phyloP scores from a whole-genome alignment of 2,329 filamentous ascomycete species.

The Aspergillus carbonarius region DNA sequence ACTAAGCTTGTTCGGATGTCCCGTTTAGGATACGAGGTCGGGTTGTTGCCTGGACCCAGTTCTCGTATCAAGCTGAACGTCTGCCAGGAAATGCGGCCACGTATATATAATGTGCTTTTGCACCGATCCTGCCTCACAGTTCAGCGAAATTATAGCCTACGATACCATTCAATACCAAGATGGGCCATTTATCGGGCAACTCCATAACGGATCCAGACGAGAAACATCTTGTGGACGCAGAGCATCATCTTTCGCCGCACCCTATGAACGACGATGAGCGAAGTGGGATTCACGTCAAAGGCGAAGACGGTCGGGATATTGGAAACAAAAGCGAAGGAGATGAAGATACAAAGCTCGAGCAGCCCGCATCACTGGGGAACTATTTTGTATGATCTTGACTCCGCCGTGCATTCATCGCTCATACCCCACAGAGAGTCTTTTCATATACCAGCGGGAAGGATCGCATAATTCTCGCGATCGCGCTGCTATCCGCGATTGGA shows the following conservation, averaged over 20 bases:
- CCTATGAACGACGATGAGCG: too few relatives aligned
- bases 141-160: neutral
- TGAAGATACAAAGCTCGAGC: conserved; percentile 3
- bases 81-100: neutral
- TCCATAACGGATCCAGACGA: neutral
- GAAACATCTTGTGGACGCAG: neutral
- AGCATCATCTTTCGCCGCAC: too few relatives aligned
- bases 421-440: conserved; percentile 20
- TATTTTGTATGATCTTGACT: conserved; percentile 14
- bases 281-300: too few relatives aligned
- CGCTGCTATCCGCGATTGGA: conserved; percentile 21
- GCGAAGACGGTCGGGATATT: neutral
- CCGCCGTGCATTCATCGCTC: neutral
- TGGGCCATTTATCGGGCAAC: neutral
- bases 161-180: neutral
- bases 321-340: neutral
- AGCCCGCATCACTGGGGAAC: conserved; percentile 11
- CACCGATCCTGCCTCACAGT: neutral
- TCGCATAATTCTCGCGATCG: conserved; percentile 19
- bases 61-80: neutral
- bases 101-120: neutral
- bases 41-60: neutral
- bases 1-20: neutral
- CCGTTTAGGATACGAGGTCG: neutral
- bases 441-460: conserved; percentile 22